phyloP scores from a whole-genome alignment of 129 eudicot genomes.

The Tagetes erecta region DNA sequence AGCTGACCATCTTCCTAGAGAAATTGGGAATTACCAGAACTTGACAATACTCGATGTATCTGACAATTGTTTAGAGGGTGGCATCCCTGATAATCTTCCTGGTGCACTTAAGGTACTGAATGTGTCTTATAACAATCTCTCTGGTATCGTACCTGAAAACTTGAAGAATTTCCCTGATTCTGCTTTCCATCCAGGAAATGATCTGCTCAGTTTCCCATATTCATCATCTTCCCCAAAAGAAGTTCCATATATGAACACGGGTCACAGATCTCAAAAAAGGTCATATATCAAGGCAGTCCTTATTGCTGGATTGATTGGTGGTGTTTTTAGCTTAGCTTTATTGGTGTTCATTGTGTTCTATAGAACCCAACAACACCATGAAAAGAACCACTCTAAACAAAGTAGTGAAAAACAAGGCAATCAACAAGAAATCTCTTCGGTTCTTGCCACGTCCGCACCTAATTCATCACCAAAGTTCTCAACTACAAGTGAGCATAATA shows the following conservation, averaged over 20 bases:
- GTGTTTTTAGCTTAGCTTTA: constrained; percentile 43
- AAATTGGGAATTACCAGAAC: constrained; percentile 44
- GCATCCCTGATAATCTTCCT: constrained; percentile 66
- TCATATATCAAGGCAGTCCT: constrained; percentile 47
- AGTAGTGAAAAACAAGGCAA: constrained; percentile 38
- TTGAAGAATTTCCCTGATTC: constrained; percentile 65
- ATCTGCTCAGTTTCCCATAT: constrained; percentile 46
- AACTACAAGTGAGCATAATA: constrained; percentile 30
- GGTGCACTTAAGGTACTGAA: constrained; percentile 49
- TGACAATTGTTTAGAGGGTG: constrained; percentile 60
- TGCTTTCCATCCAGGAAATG: constrained; percentile 81
- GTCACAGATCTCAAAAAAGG: constrained; percentile 41
- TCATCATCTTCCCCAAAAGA: constrained; percentile 40
- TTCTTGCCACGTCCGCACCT: constrained; percentile 35
- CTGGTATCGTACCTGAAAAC: constrained; percentile 72
- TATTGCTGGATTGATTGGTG: constrained; percentile 56
- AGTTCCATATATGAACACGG: constrained; percentile 22
- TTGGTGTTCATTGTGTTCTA: constrained; percentile 44
- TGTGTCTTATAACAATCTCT: constrained; percentile 68
- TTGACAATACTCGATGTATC: constrained; percentile 60
- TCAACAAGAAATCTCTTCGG: constrained; percentile 30
- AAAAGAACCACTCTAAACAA: constrained; percentile 24
- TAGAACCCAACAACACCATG: constrained; percentile 37
- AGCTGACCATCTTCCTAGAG: constrained; percentile 52
- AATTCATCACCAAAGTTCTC: constrained; percentile 29